phyloP scores from a whole-genome alignment of 1,284 basidiomycete genomes.

The Papiliotrema nemorosa region DNA sequence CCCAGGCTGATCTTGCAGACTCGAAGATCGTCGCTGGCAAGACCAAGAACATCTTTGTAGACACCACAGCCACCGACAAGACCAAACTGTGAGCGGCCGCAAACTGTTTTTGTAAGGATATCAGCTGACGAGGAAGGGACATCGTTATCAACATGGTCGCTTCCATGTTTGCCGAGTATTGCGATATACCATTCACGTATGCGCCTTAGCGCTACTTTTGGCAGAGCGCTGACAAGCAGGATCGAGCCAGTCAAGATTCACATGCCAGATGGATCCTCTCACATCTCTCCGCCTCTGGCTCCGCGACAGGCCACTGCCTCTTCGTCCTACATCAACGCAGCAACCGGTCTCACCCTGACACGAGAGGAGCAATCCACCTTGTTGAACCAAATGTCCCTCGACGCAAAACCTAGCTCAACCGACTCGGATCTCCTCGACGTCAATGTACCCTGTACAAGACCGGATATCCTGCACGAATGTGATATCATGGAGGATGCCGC shows the following conservation, averaged over 20 bases:
- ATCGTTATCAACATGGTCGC: constrained; percentile 93
- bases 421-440: constrained; percentile 63
- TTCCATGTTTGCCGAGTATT: constrained; percentile 98
- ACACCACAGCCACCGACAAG: constrained; percentile 95
- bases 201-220: constrained; percentile 40
- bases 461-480: constrained; percentile 96
- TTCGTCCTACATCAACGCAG: constrained; percentile 90
- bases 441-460: constrained; percentile 81
- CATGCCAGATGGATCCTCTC: constrained; percentile 69
- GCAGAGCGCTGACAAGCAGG: constrained; percentile 51
- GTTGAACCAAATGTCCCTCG: constrained; percentile 44
- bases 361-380: constrained; percentile 40
- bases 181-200: constrained; percentile 82
- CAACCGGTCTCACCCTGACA: constrained; percentile 74
- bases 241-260: constrained; percentile 86
- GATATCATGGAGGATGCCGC: constrained; percentile 98
- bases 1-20: constrained; percentile 52
- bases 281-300: constrained; percentile 77
- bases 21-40: constrained; percentile 89
- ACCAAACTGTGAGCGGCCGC: constrained; percentile 67
- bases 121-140: constrained; percentile 45
- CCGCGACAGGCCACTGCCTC: constrained; percentile 70
- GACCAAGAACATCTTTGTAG: constrained; percentile 93
- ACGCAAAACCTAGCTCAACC: constrained; percentile 53
- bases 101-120: neutral